A percentile compares a stretch with the other conserved stretches of the same genome.
Evolutionary conservation across 1,284 basidiomycete genomes (phyloP).

Genomic region (Cryptococcus sp.): DNA sequence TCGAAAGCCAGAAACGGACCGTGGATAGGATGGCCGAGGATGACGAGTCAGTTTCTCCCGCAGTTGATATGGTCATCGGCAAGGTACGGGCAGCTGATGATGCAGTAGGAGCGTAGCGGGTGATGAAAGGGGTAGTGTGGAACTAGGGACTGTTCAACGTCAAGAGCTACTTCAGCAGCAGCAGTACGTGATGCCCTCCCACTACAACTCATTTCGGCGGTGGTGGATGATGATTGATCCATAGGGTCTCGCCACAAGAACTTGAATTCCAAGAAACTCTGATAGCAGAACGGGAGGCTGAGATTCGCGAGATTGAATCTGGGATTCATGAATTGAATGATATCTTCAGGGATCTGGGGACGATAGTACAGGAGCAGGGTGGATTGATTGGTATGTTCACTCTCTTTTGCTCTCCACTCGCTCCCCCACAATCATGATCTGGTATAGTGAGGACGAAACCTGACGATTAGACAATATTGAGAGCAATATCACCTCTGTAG

Average conservation of each 20-base stretch:
- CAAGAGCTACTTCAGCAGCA: conserved; percentile 36
- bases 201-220: background rate
- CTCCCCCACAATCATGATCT: background rate
- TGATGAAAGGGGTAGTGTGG: conserved; percentile 21
- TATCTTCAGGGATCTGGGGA: conserved; percentile 95
- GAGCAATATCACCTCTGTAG: conserved; percentile 83
- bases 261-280: conserved; percentile 94
- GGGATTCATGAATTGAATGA: conserved; percentile 96
- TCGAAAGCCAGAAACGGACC: conserved; percentile 57
- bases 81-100: background rate
- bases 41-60: conserved; percentile 18
- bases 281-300: conserved; percentile 89
- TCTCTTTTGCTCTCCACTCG: background rate
- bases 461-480: conserved; percentile 81
- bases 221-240: background rate
- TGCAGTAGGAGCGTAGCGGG: background rate
- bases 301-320: conserved; percentile 94
- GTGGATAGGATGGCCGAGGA: conserved; percentile 40
- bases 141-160: conserved; percentile 40
- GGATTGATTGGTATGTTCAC: conserved; percentile 75
- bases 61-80: background rate
- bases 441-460: background rate
- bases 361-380: conserved; percentile 91
- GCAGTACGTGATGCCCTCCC: background rate
- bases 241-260: conserved; percentile 77